Evolutionary conservation across 1,284 basidiomycete species (phyloP).

Genomic region (Taiwanofungus camphoratus): DNA sequence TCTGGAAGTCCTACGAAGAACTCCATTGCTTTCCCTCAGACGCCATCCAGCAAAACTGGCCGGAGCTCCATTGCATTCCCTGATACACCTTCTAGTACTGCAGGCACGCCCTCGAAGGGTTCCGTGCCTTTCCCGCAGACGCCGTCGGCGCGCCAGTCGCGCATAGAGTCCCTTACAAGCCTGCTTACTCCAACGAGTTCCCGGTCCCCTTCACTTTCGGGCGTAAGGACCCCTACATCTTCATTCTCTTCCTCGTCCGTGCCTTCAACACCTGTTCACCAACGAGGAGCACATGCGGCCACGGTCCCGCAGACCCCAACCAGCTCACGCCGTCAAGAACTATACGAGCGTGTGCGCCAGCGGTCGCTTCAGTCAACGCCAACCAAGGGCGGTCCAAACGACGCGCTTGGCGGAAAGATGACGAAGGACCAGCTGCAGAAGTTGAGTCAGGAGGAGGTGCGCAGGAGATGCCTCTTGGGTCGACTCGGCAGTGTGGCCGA

Average conservation of each 20-base stretch:
- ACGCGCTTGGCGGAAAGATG: slow-evolving; percentile 37
- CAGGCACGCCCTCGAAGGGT: slow-evolving; percentile 36
- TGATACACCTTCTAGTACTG: slow-evolving; percentile 31
- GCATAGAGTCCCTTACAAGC: slow-evolving; percentile 12
- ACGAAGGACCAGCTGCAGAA: slow-evolving; percentile 63
- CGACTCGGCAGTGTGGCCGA: slow-evolving; percentile 75
- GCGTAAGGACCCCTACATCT: slow-evolving; percentile 22
- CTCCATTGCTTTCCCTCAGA: slow-evolving; percentile 39
- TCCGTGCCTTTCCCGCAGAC: slow-evolving; percentile 40
- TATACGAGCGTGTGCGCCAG: slow-evolving; percentile 73
- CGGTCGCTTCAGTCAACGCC: slow-evolving; percentile 62
- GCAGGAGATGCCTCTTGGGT: slow-evolving; percentile 66
- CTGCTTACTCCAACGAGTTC: slow-evolving; percentile 19
- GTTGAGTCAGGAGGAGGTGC: slow-evolving; percentile 68
- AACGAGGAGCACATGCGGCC: slow-evolving; percentile 44
- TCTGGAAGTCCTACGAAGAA: no score
- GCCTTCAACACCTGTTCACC: slow-evolving; percentile 61
- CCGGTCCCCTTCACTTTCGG: slow-evolving; percentile 34
- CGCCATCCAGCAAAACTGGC: no score
- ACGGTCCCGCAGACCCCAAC: slow-evolving; percentile 64
- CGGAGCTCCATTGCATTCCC: no score
- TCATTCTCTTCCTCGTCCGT: slow-evolving; percentile 34
- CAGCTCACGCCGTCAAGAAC: slow-evolving; percentile 65
- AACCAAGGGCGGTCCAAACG: slow-evolving; percentile 44
- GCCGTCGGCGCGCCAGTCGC: slow-evolving; percentile 26